Percentiles rank a stretch among this genome's conserved stretches.
These are phyloP conservation scores for Vitis hybrid DNA, from an alignment of 177 flowering plant species.

Conservation along the genomic window DNA sequence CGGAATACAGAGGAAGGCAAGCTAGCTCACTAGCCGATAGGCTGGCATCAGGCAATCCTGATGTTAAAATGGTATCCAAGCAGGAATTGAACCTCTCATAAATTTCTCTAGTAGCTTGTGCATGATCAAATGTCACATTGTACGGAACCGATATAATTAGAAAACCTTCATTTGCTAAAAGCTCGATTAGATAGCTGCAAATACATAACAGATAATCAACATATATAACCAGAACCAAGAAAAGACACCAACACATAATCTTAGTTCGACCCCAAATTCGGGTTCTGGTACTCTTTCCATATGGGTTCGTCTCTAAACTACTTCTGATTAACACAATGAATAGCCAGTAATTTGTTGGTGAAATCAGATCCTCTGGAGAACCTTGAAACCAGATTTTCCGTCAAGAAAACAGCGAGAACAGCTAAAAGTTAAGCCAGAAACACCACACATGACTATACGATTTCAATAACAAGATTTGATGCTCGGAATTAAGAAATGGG, in stretches of 20 bases:
- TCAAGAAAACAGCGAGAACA: background rate
- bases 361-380: no score
- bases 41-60: conserved; percentile 66
- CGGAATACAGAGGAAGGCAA: conserved; percentile 79
- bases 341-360: no score
- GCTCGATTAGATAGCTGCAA: conserved; percentile 69
- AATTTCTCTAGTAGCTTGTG: conserved; percentile 62
- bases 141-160: conserved; percentile 80
- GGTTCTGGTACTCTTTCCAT: no score
- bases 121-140: conserved; percentile 93
- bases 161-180: conserved; percentile 85
- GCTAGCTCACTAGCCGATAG: conserved; percentile 41
- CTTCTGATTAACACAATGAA: no score
- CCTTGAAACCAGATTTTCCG: background rate
- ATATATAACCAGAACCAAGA: no score
- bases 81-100: conserved; percentile 74
- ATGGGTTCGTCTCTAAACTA: no score
- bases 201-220: background rate
- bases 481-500: no score
- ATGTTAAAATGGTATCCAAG: conserved; percentile 46
- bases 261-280: background rate
- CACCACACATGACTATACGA: no score
- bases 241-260: background rate
- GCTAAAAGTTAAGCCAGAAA: background rate
- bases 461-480: no score